These are phyloP conservation scores for Coemansia sp. DNA, from an alignment of 192 early-diverging fungal species.

Conservation along the genomic window DNA sequence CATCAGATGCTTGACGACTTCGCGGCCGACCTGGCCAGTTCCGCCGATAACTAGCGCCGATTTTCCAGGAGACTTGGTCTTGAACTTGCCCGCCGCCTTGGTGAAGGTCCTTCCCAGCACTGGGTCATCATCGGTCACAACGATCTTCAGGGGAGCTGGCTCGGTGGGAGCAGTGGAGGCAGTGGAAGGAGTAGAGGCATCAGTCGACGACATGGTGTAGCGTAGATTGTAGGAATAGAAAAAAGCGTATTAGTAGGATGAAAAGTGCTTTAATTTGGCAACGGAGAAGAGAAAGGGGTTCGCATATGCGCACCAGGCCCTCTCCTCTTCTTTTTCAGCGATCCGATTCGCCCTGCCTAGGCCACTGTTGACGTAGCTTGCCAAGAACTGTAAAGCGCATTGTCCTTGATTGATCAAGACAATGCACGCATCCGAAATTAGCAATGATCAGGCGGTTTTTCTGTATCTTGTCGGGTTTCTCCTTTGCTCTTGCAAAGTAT, in stretches of 20 bases:
- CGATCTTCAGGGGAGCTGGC: constrained; percentile 15
- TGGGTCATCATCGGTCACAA: constrained; percentile 11
- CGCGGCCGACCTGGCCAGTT: constrained; percentile 51
- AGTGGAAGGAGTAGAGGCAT: not conserved
- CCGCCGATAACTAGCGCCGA: constrained; percentile 45
- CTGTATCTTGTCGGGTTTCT: not conserved
- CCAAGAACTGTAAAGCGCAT: not conserved
- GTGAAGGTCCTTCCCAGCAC: constrained; percentile 24
- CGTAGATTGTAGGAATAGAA: constrained; percentile 2
- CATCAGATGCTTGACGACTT: constrained; percentile 47
- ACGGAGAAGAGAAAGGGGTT: not conserved
- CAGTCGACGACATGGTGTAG: not conserved
- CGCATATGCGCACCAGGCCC: not conserved
- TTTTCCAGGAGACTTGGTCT: constrained; percentile 16
- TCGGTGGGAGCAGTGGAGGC: not conserved
- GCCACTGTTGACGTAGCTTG: not conserved
- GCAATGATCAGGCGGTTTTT: not conserved
- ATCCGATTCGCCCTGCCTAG: not conserved
- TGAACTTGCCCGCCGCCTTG: constrained; percentile 36
- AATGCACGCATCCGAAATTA: not conserved
- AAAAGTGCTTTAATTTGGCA: not conserved
- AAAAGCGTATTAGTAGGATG: not conserved
- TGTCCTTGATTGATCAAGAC: not conserved
- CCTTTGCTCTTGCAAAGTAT: not conserved
- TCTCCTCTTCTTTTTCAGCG: not conserved